These are phyloP conservation scores for Suillus hirtellus DNA, from an alignment of 768 basidiomycete species.

Conservation along the genomic window DNA sequence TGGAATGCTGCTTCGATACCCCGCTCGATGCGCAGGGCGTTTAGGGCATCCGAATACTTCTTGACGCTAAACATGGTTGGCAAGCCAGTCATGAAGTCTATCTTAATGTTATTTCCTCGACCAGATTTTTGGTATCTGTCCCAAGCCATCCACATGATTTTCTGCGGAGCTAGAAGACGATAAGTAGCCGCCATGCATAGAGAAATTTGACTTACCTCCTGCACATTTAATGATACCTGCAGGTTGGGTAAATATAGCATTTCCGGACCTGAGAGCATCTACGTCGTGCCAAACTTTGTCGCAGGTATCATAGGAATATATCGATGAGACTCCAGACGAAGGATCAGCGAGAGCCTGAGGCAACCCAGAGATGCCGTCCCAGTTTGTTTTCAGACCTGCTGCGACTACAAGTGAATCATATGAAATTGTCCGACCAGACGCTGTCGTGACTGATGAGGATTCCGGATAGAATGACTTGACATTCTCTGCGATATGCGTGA, in stretches of 20 bases:
- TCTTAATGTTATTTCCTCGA: conserved; percentile 54
- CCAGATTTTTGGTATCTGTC: conserved; percentile 69
- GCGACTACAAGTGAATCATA: conserved; percentile 92
- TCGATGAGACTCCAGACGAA: conserved; percentile 81
- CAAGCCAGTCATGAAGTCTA: conserved; percentile 88
- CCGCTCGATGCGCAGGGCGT: conserved; percentile 74
- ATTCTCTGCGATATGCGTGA: conserved; percentile 69
- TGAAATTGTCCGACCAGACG: conserved; percentile 63
- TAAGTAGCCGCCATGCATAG: conserved; percentile 8
- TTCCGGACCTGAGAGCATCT: conserved; percentile 69
- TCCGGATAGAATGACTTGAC: conserved; percentile 76
- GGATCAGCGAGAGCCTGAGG: conserved; percentile 75
- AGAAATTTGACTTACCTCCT: conserved; percentile 53
- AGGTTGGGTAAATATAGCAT: conserved; percentile 94
- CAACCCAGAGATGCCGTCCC: conserved; percentile 72
- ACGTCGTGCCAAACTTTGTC: conserved; percentile 90
- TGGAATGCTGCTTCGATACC: conserved; percentile 80
- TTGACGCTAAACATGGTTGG: conserved; percentile 97
- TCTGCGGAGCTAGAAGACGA: conserved; percentile 64
- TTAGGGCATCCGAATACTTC: conserved; percentile 89
- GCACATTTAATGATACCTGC: conserved; percentile 92
- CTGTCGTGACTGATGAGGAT: conserved; percentile 70
- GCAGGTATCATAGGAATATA: conserved; percentile 87
- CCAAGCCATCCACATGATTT: conserved; percentile 98
- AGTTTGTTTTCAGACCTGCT: conserved; percentile 86